These are phyloP conservation scores for Stephanodiscus minutulus DNA, from an alignment of 108 stramenopile genomes.

Conservation along the genomic window DNA sequence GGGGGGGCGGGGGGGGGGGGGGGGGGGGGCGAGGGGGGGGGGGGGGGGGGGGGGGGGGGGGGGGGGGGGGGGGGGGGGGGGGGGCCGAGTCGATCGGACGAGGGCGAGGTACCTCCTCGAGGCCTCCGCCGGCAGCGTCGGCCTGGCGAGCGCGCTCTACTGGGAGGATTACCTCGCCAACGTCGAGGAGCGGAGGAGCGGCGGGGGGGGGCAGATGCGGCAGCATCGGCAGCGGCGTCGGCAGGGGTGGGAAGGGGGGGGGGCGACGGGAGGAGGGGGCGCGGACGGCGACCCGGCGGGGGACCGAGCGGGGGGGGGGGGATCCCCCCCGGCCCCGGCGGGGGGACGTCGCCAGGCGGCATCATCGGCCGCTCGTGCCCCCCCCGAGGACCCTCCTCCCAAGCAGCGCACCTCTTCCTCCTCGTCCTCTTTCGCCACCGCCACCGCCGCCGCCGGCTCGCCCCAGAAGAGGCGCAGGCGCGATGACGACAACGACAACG, in stretches of 20 bases:
- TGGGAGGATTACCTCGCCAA: constrained; percentile 77
- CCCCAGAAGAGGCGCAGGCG: constrained; percentile 4
- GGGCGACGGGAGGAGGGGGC: background rate
- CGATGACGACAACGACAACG: background rate
- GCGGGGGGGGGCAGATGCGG: too few species aligned
- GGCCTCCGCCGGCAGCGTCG: constrained; percentile 67
- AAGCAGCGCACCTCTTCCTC: too few species aligned
- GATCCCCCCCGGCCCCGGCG: too few species aligned
- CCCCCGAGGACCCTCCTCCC: too few species aligned
- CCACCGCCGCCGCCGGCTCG: too few species aligned
- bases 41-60: too few species aligned
- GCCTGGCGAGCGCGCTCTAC: constrained; percentile 70
- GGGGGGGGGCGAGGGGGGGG: too few species aligned
- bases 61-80: background rate
- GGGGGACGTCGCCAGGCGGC: too few species aligned
- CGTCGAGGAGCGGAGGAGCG: background rate
- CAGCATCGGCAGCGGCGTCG: constrained; percentile 47
- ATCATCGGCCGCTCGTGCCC: too few species aligned
- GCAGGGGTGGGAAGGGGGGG: background rate
- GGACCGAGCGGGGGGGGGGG: background rate
- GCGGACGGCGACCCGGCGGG: constrained; percentile 12
- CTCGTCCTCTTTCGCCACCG: too few species aligned
- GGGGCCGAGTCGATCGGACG: constrained; percentile 28
- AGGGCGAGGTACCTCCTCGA: constrained; percentile 61
- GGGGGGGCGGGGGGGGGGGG: background rate